phyloP scores from a whole-genome alignment of 805 yeast genomes.

The Kodamaea lidongshanica region DNA sequence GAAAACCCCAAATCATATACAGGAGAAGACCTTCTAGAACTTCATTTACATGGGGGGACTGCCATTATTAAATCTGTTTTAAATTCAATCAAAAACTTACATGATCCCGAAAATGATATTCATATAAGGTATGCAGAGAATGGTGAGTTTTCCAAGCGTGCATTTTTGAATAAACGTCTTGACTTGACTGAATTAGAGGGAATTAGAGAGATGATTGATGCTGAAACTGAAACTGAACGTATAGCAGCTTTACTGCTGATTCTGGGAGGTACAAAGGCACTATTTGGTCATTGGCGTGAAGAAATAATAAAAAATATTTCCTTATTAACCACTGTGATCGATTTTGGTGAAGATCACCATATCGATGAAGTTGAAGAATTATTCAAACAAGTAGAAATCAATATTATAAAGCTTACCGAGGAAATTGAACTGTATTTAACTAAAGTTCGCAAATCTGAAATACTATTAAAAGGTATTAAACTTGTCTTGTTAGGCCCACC shows the following conservation, averaged over 20 bases:
- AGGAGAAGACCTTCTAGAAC: conserved; percentile 84
- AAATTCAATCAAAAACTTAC: conserved; percentile 50
- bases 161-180: conserved; percentile 74
- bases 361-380: conserved; percentile 56
- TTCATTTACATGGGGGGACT: conserved; percentile 92
- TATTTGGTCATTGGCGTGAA: conserved; percentile 63
- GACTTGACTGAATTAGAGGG: conserved; percentile 92
- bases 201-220: conserved; percentile 78
- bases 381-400: conserved; percentile 42
- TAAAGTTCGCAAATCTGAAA: conserved; percentile 51
- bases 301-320: conserved; percentile 63
- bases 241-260: conserved; percentile 67
- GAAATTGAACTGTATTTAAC: conserved; percentile 42
- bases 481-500: conserved; percentile 83
- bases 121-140: conserved; percentile 76
- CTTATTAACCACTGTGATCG: conserved; percentile 78
- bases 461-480: conserved; percentile 67
- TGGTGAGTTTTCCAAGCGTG: conserved; percentile 87
- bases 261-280: conserved; percentile 54
- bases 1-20: conserved; percentile 75
- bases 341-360: conserved; percentile 92
- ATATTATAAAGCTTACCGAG: conserved; percentile 34
- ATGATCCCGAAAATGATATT: conserved; percentile 35
- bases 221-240: conserved; percentile 89
- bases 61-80: conserved; percentile 74